Conservation (phyloP, 148 eudicot genomes). For the Pouteria glomerata region DNA sequence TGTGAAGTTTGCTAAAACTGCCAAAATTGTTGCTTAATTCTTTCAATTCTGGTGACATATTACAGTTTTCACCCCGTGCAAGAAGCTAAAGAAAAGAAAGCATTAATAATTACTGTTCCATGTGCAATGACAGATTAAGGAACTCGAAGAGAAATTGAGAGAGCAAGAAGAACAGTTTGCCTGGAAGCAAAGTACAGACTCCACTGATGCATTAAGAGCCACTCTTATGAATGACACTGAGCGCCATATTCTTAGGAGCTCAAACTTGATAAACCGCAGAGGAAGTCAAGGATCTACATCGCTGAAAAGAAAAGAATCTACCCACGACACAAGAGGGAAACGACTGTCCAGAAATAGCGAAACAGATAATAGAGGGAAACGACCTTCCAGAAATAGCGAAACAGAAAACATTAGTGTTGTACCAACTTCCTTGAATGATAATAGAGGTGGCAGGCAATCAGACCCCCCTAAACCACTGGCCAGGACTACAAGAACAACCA, state of each 20-base stretch:
- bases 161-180: constrained; percentile 45
- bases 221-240: constrained; percentile 50
- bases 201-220: constrained; percentile 30
- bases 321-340: constrained; percentile 45
- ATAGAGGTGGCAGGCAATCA: constrained; percentile 55
- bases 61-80: not conserved
- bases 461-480: constrained; percentile 54
- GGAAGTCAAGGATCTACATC: constrained; percentile 41
- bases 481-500: constrained; percentile 32
- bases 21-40: not conserved
- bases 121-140: constrained; percentile 47
- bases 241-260: constrained; percentile 52
- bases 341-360: constrained; percentile 65
- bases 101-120: not conserved
- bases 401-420: constrained; percentile 47
- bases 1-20: not conserved
- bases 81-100: not conserved
- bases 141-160: constrained; percentile 64
- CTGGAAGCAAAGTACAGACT: constrained; percentile 20
- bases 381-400: constrained; percentile 63
- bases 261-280: constrained; percentile 51
- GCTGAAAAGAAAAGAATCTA: constrained; percentile 39
- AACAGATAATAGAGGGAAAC: constrained; percentile 47
- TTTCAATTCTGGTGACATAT: not conserved
- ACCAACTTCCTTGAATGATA: constrained; percentile 34